Evolutionary conservation across 2,329 filamentous ascomycete genomes (phyloP).

Genomic region (Xylaria sp.): DNA sequence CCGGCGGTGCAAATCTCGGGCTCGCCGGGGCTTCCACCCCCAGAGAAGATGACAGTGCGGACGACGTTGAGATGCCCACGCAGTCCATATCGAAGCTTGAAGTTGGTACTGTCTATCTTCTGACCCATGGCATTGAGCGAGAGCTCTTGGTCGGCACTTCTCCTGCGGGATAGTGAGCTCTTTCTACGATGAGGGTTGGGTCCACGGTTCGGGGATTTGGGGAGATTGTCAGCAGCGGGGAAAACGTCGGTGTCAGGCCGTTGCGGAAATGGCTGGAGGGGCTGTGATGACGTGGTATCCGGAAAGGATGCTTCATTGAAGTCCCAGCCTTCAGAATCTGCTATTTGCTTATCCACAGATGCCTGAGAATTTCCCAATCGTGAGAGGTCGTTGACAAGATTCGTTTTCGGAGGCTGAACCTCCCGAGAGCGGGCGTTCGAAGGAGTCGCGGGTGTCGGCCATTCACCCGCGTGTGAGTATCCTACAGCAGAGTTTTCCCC

Average conservation of each 20-base stretch:
- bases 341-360: slow-evolving; percentile 59
- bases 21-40: slow-evolving; percentile 92
- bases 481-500: slow-evolving; percentile 59
- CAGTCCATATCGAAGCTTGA: slow-evolving; percentile 92
- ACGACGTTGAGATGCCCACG: slow-evolving; percentile 94
- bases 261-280: slow-evolving; percentile 60
- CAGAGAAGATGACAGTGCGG: slow-evolving; percentile 94
- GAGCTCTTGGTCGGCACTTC: slow-evolving; percentile 75
- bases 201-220: slow-evolving; percentile 81
- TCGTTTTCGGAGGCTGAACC: slow-evolving; percentile 47
- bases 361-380: slow-evolving; percentile 57
- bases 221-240: slow-evolving; percentile 80
- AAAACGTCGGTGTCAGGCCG: slow-evolving; percentile 91
- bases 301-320: slow-evolving; percentile 83
- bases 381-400: slow-evolving; percentile 56
- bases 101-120: slow-evolving; percentile 78
- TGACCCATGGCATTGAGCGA: slow-evolving; percentile 61
- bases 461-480: slow-evolving; percentile 51
- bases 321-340: slow-evolving; percentile 84
- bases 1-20: slow-evolving; percentile 97
- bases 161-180: slow-evolving; percentile 78
- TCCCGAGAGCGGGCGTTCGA: slow-evolving; percentile 43
- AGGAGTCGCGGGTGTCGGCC: slow-evolving; percentile 44
- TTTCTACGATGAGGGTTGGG: slow-evolving; percentile 80
- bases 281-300: slow-evolving; percentile 62